Percentiles rank a stretch among this genome's conserved stretches.
Evolutionary conservation across 305 asterid species (phyloP).

Genomic region (Solanum aculeatissimum): DNA sequence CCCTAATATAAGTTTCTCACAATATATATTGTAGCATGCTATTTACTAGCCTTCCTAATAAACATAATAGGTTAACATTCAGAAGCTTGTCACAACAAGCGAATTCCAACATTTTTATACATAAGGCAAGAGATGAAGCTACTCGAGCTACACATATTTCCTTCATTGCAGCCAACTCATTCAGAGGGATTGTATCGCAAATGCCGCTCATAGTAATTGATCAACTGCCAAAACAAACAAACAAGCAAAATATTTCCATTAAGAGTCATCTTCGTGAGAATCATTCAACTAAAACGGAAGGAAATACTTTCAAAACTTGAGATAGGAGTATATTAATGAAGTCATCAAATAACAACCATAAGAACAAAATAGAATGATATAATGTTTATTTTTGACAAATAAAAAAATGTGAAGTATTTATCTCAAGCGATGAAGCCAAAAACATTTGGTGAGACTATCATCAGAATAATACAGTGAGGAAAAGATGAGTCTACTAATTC

Average conservation of each 20-base stretch:
- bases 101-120: constrained; percentile 29
- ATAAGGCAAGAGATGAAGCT: constrained; percentile 3
- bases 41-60: constrained; percentile 17
- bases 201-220: constrained; percentile 65
- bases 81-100: constrained; percentile 19
- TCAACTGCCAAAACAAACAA: constrained; percentile 41
- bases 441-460: not conserved
- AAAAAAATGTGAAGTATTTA: not conserved
- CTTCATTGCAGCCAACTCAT: not conserved
- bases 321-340: not conserved
- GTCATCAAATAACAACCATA: not conserved
- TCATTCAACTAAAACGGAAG: not conserved
- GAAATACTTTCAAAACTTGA: not conserved
- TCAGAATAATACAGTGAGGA: not conserved
- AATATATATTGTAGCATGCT: constrained; percentile 16
- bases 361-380: not conserved
- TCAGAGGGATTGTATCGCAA: constrained; percentile 42
- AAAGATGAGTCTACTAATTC: not conserved
- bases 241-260: not conserved
- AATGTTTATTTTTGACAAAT: not conserved
- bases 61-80: constrained; percentile 10
- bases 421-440: not conserved
- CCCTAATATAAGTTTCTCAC: not conserved
- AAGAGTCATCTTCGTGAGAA: not conserved
- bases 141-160: not conserved